Evolutionary conservation across 768 basidiomycete genomes (phyloP).

Genomic region (Kwoniella heveanensis): DNA sequence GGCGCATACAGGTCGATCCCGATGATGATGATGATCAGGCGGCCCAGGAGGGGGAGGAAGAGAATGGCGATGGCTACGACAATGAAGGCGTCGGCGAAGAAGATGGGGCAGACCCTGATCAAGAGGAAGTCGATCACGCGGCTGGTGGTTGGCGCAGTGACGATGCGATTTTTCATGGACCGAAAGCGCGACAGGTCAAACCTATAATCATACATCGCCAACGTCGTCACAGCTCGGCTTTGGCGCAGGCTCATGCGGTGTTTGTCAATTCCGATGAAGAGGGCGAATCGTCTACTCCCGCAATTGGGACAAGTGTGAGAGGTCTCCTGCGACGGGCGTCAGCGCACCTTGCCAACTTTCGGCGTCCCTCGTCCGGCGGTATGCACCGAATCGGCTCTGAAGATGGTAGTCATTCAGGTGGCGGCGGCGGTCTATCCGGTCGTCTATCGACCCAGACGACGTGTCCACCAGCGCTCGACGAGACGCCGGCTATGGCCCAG

Average conservation of each 20-base stretch:
- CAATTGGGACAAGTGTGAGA: background rate
- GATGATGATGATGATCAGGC: conserved; percentile 26
- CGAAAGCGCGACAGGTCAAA: conserved; percentile 13
- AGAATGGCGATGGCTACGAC: conserved; percentile 7
- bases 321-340: conserved; percentile 34
- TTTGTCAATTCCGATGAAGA: conserved; percentile 25
- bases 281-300: conserved; percentile 9
- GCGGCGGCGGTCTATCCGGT: background rate
- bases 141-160: conserved; percentile 40
- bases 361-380: conserved; percentile 11
- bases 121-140: background rate
- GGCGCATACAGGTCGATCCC: conserved; percentile 3
- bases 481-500: conserved; percentile 28
- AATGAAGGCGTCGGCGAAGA: background rate
- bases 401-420: conserved; percentile 3
- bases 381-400: conserved; percentile 12
- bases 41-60: no score
- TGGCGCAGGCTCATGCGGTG: conserved; percentile 15
- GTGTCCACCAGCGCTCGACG: conserved; percentile 35
- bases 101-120: background rate
- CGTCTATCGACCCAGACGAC: conserved; percentile 6
- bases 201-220: conserved; percentile 3
- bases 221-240: conserved; percentile 17
- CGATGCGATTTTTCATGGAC: conserved; percentile 34
- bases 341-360: conserved; percentile 31